Base-by-base conservation (phyloP, 345 rosid genomes). In the Leavenworthia alabamica region DNA sequence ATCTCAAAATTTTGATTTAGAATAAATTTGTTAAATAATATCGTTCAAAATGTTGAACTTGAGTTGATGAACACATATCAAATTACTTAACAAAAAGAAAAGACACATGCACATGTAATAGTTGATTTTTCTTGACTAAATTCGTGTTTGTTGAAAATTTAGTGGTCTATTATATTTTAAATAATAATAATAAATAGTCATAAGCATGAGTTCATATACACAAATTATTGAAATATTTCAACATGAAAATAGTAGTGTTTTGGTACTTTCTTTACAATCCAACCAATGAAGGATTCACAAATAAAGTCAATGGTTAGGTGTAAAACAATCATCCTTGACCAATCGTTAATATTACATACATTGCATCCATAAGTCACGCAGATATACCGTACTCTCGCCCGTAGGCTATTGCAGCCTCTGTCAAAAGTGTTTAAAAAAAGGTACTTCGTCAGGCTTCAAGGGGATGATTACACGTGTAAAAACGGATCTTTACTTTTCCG, bases 181-280 rank as follows among this genome's bases (percentile, higher is more conserved):
- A 42, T 35, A 42, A 42, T 4, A 41, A 9, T 9, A 11, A 20
- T 42, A 42, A n/a, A n/a, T n/a, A n/a, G n/a, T n/a, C 19, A 11
- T 40, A 14, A 28, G n/a, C n/a, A 19, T 4, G 4, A 26, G 49
- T 50, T n/a, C n/a, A n/a, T n/a, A n/a, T n/a, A n/a, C n/a, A n/a
- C 40, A 52, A 31, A 29, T 29, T 1, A 39, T 29, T 2, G 6
- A 7, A 63, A 54, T 3, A 32, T 33, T 56, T 56, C 56, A 66
- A 66, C 56, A 35, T 35, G 3, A 16, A 55, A 26, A 24, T 35
- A 67, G n/a, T n/a, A n/a, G 59, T 40, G 72, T 67, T 19, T 45
- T 19, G 14, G 35, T 24, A 14, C 16, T 10, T 43, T 5, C 12
- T 3, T 17, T 0, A 45, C 6, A n/a, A n/a, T n/a, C n/a, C n/a